Evolutionary conservation across 805 yeast species (phyloP), one percentile per base, ranked within the genome.

Genomic region (Candida nemodendra): DNA sequence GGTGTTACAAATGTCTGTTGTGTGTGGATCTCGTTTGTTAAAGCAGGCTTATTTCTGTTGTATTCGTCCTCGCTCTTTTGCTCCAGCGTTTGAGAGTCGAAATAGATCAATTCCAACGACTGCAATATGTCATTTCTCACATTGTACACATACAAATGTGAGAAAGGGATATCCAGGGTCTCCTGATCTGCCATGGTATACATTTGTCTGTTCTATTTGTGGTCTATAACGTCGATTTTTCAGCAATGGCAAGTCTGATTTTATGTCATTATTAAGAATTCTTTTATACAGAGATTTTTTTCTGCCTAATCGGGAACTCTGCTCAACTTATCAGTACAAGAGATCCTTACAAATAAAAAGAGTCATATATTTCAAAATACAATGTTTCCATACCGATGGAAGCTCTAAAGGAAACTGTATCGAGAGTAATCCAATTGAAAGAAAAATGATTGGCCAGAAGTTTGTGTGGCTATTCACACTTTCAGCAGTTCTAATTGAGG

Each of bases 21-120:
- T 19, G 13, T 15, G 15, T 18, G 25, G 16, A 17, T 22, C 19
- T 18, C 30, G 17, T 28, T 36, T 25, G 27, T 18, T n/a, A 35
- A 32, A 16, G 31, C 15, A 18, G 39, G 42, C 17, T 45, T 47
- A 9, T 45, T 44, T 26, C 38, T 47, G 11, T 44, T 21, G 18
- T 44, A 48, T n/a, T 54, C 45, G 2, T 42, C 36, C 28, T 56
- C 44, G 3, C 56, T 18, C 31, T 45, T 46, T 39, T 42, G 43
- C 41, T 66, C 65, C 5, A 68, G 57, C 0, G 78, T 71, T 5
- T 65, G 48, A 1, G 74, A 64, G 51, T 80, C 84, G 56, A 81
- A 81, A 45, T 69, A 68, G 54, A 79, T 57, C 47, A 81, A 53
- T 47, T 73, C 66, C 36, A 83, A 56, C 0, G 81, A 71, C 18